These are phyloP conservation scores for Colletotrichum falcatum DNA, from an alignment of 2,329 filamentous ascomycete genomes.

Conservation along the genomic window DNA sequence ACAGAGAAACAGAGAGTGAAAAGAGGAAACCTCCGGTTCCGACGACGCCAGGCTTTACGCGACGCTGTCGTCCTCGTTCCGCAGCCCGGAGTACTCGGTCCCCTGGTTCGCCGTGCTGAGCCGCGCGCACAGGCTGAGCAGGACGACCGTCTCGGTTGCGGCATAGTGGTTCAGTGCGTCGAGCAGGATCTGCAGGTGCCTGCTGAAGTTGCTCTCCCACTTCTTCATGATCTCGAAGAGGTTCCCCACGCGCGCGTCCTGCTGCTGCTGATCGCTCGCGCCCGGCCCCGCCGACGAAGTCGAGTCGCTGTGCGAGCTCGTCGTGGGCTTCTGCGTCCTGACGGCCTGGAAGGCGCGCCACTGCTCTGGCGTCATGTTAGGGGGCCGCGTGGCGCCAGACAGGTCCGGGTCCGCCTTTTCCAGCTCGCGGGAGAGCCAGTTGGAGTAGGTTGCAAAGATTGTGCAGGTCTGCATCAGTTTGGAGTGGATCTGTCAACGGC, in stretches of 20 bases:
- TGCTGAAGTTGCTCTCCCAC: conserved; percentile 93
- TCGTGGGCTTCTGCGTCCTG: conserved; percentile 54
- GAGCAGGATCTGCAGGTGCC: conserved; percentile 92
- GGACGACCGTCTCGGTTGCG: conserved; percentile 94
- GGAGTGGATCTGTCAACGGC: conserved; percentile 81
- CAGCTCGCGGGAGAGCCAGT: conserved; percentile 86
- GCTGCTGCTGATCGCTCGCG: conserved; percentile 41
- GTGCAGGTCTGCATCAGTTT: conserved; percentile 97
- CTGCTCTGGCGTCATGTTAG: conserved; percentile 70
- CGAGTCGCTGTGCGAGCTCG: conserved; percentile 49
- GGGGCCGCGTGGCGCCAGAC: conserved; percentile 66
- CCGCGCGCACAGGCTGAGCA: conserved; percentile 87
- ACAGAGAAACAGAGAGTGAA: neutral
- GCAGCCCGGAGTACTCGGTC: conserved; percentile 71
- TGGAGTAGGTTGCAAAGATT: conserved; percentile 91
- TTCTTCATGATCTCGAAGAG: conserved; percentile 89
- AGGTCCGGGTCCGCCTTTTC: conserved; percentile 87
- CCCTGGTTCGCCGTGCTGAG: conserved; percentile 86
- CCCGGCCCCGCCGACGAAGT: conserved; percentile 53
- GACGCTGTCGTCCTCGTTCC: conserved; percentile 65
- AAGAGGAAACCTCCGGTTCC: no score
- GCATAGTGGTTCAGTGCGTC: conserved; percentile 98
- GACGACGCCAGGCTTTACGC: neutral
- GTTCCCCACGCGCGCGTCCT: conserved; percentile 72
- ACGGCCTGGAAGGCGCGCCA: conserved; percentile 69